Evolutionary conservation across 495 filamentous ascomycete genomes (phyloP).

Genomic region (Hypoxylon rickii): DNA sequence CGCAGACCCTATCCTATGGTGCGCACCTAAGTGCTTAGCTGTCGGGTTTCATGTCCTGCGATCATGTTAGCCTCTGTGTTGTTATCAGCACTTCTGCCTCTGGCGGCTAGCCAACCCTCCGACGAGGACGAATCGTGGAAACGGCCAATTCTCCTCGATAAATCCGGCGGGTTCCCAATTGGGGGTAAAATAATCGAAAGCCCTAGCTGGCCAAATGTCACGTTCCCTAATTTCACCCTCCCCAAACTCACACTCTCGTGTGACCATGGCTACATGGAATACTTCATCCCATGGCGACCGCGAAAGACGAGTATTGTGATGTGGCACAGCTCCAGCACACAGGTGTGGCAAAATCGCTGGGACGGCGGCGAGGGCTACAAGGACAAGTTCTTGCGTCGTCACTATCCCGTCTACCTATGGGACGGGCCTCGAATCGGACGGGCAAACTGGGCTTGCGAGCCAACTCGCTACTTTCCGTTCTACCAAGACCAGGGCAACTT

Average conservation of each 20-base stretch:
- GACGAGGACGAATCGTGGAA: not conserved
- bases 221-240: not conserved
- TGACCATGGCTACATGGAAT: conserved; percentile 57
- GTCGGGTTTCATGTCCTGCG: not conserved
- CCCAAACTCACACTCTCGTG: conserved; percentile 43
- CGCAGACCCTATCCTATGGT: too few relatives aligned
- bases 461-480: conserved; percentile 40
- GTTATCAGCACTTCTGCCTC: not conserved
- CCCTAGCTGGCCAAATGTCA: conserved; percentile 34
- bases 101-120: not conserved
- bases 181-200: conserved; percentile 42
- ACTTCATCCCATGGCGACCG: conserved; percentile 52
- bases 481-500: conserved; percentile 52
- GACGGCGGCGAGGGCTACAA: conserved; percentile 55
- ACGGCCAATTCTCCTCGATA: conserved; percentile 43
- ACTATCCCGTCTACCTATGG: conserved; percentile 56
- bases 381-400: conserved; percentile 53
- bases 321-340: conserved; percentile 55
- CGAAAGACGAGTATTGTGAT: conserved; percentile 51
- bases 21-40: too few relatives aligned
- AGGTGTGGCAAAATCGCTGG: conserved; percentile 55
- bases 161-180: conserved; percentile 47
- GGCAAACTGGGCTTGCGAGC: conserved; percentile 51
- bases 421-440: conserved; percentile 52
- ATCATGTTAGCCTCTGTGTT: conserved; percentile 2